Conservation (phyloP, 305 asterid species). For the Solanum hybrid region DNA sequence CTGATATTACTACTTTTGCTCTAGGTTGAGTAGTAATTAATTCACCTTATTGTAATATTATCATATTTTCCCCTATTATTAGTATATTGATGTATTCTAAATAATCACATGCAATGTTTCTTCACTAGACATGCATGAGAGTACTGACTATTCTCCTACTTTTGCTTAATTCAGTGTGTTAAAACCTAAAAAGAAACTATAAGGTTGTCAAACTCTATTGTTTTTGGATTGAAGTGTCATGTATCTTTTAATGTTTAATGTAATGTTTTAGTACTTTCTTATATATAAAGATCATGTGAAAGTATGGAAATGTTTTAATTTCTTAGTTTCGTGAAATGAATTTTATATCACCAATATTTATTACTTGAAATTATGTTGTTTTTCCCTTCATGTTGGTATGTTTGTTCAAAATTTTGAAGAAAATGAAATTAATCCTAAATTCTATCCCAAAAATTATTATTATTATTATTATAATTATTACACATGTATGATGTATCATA, state of each 20-base stretch:
- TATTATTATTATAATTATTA: too few species aligned
- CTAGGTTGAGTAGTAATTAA: conserved; percentile 36
- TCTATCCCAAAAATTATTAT: background rate
- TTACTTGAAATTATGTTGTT: background rate
- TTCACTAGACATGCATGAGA: background rate
- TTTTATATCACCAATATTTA: background rate
- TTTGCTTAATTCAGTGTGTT: background rate
- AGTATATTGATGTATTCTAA: background rate
- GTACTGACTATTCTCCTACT: background rate
- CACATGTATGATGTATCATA: background rate
- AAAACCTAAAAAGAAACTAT: background rate
- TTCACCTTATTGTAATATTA: background rate
- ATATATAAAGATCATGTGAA: background rate
- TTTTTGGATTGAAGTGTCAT: background rate
- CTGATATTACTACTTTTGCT: conserved; percentile 65
- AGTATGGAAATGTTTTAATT: background rate
- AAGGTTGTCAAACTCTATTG: background rate
- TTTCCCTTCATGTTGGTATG: background rate
- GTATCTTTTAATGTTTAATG: background rate
- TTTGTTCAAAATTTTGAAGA: background rate
- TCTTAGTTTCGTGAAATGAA: background rate
- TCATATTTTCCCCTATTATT: background rate
- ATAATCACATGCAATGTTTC: background rate
- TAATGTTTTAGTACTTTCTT: background rate
- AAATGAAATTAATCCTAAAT: background rate